Conservation (phyloP, 2,329 filamentous ascomycete species). For the Cladophialophora yegresii region DNA sequence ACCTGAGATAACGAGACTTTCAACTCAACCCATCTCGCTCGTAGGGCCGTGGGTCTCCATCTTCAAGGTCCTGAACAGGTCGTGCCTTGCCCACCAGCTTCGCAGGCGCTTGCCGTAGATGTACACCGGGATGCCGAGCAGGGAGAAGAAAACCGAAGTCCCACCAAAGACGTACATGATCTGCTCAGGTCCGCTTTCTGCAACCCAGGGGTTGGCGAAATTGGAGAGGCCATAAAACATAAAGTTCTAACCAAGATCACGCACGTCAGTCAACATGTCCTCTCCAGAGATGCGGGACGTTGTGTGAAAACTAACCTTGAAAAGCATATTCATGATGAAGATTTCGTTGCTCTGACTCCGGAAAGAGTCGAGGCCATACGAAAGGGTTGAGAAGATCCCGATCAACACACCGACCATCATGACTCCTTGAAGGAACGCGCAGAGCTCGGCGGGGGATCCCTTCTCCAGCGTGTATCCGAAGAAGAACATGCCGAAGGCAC, state of each 20-base stretch:
- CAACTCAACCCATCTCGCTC: constrained; percentile 23
- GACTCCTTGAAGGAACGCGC: constrained; percentile 39
- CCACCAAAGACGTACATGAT: constrained; percentile 41
- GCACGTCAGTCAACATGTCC: background rate
- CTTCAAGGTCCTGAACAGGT: constrained; percentile 31
- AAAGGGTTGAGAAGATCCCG: constrained; percentile 36
- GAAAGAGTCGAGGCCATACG: constrained; percentile 39
- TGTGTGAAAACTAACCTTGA: constrained; percentile 31
- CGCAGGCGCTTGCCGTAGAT: constrained; percentile 37
- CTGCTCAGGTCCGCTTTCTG: constrained; percentile 32
- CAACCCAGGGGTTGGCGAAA: constrained; percentile 39
- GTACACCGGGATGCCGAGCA: constrained; percentile 38
- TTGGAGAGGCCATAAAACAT: constrained; percentile 39
- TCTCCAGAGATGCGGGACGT: background rate
- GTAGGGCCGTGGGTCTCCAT: constrained; percentile 30
- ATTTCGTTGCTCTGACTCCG: constrained; percentile 38
- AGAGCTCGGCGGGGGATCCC: constrained; percentile 35
- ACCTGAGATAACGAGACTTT: background rate
- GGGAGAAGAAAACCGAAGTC: constrained; percentile 36
- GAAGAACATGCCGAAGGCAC: constrained; percentile 38
- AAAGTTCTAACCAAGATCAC: constrained; percentile 35
- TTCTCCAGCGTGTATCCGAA: constrained; percentile 35
- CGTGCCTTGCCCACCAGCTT: constrained; percentile 32
- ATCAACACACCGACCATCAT: constrained; percentile 39
- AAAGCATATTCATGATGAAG: constrained; percentile 40